These are phyloP conservation scores for Hypholoma fasciculare DNA, from an alignment of 768 basidiomycete species.

Conservation along the genomic window DNA sequence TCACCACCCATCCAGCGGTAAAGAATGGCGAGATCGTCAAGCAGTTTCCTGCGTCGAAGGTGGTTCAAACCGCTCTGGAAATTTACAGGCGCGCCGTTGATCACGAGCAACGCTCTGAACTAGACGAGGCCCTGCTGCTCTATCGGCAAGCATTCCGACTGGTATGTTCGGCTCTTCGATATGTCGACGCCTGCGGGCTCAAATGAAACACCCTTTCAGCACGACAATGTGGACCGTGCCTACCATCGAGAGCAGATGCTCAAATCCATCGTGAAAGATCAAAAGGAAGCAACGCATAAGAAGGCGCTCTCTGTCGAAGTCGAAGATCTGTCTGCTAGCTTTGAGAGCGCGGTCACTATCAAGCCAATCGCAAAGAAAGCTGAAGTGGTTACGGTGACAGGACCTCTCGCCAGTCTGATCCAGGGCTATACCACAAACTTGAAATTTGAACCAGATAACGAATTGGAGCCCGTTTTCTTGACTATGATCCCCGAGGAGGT, in stretches of 20 bases:
- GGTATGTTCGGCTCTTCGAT: constrained; percentile 25
- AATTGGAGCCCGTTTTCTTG: constrained; percentile 55
- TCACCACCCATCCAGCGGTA: constrained; percentile 23
- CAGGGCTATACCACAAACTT: constrained; percentile 47
- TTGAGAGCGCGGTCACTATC: constrained; percentile 26
- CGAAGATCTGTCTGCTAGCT: constrained; percentile 25
- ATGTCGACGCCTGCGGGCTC: constrained; percentile 1
- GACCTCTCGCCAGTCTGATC: constrained; percentile 48
- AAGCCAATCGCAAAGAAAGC: constrained; percentile 18
- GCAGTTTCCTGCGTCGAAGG: constrained; percentile 28
- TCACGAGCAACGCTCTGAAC: constrained; percentile 69
- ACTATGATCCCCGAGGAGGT: constrained; percentile 75
- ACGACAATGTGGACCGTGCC: constrained; percentile 72
- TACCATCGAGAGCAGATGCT: constrained; percentile 63
- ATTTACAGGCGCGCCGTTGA: constrained; percentile 71
- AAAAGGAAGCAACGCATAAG: constrained; percentile 16
- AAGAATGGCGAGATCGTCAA: constrained; percentile 19
- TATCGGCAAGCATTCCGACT: constrained; percentile 83
- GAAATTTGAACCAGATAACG: constrained; percentile 70
- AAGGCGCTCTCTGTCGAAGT: constrained; percentile 6
- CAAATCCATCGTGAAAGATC: constrained; percentile 30
- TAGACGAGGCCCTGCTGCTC: constrained; percentile 73
- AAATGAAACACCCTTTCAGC: constrained; percentile 24
- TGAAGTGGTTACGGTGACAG: constrained; percentile 28
- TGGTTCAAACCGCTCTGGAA: constrained; percentile 52